A percentile compares a stretch with the other conserved stretches of the same genome.
Conservation (phyloP, 169 alveolate species). For the Cryptosporidium ryanae region DNA sequence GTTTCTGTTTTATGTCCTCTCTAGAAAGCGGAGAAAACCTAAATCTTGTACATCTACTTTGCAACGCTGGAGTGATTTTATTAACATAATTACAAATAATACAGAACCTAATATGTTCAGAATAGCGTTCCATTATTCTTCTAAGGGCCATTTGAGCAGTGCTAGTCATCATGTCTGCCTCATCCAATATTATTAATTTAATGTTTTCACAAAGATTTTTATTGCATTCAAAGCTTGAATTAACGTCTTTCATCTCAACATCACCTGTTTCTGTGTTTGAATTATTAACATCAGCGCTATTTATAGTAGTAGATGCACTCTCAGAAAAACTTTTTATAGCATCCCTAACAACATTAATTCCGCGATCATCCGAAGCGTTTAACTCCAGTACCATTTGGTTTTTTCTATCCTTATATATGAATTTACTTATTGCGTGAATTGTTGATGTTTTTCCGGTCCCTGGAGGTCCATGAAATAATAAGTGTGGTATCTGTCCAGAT, state of each 20-base stretch:
- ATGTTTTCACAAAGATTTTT: conserved; percentile 62
- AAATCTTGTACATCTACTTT: conserved; percentile 96
- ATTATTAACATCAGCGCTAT: conserved; percentile 46
- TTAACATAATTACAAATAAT: conserved; percentile 96
- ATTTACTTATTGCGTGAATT: conserved; percentile 92
- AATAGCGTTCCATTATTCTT: conserved; percentile 97
- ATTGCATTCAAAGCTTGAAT: conserved; percentile 8
- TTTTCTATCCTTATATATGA: conserved; percentile 89
- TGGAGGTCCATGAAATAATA: conserved; percentile 97
- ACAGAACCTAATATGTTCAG: conserved; percentile 96
- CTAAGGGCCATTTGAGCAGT: conserved; percentile 98
- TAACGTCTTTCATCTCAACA: conserved; percentile 21
- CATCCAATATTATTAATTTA: conserved; percentile 96
- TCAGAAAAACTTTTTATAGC: conserved; percentile 94
- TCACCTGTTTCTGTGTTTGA: conserved; percentile 37
- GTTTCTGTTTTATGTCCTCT: conserved; percentile 84
- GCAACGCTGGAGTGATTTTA: conserved; percentile 96
- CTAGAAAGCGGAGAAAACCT: conserved; percentile 90
- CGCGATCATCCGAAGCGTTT: conserved; percentile 99
- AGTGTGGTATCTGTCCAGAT: conserved; percentile 95
- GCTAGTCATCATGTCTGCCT: conserved; percentile 97
- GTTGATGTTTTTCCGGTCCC: conserved; percentile 95
- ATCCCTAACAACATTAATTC: conserved; percentile 96
- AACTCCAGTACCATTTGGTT: conserved; percentile 89
- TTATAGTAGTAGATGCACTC: conserved; percentile 79